Percentiles rank a stretch among this genome's conserved stretches.
phyloP scores from a whole-genome alignment of 2,329 filamentous ascomycete species.

The Trichophyton simii region DNA sequence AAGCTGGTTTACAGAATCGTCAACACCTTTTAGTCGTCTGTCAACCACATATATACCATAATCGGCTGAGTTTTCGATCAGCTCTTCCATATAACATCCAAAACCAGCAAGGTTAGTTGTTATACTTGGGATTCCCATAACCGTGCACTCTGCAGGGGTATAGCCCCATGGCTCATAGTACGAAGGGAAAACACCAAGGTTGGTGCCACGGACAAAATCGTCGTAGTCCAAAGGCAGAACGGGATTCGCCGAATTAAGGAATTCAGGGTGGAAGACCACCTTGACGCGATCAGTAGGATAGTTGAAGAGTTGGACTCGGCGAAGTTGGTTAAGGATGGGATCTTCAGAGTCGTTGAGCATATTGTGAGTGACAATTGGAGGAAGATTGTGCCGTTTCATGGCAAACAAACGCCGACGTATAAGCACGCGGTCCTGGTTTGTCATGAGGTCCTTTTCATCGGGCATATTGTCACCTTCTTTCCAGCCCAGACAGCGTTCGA shows the following conservation, averaged over 20 bases:
- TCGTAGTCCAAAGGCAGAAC: conserved; percentile 94
- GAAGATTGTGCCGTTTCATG: conserved; percentile 84
- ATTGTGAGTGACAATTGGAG: conserved; percentile 96
- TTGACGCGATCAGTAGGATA: conserved; percentile 91
- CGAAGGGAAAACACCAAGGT: conserved; percentile 88
- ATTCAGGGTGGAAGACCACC: conserved; percentile 95
- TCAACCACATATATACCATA: conserved; percentile 99
- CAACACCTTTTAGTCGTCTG: conserved; percentile 83
- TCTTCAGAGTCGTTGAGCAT: conserved; percentile 92
- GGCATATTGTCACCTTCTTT: conserved; percentile 87
- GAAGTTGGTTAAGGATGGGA: conserved; percentile 88
- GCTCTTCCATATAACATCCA: conserved; percentile 98
- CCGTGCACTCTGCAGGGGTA: conserved; percentile 93
- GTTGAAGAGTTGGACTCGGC: conserved; percentile 94
- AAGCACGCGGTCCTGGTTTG: conserved; percentile 80
- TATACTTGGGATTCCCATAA: conserved; percentile 97
- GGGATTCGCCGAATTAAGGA: conserved; percentile 88
- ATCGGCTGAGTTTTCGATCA: conserved; percentile 95
- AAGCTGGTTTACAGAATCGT: conserved; percentile 94
- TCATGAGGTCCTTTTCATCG: conserved; percentile 93
- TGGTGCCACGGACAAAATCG: conserved; percentile 93
- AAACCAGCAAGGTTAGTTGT: conserved; percentile 97
- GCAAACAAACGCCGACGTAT: conserved; percentile 84
- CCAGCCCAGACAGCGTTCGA: conserved; percentile 89
- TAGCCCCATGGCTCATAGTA: conserved; percentile 99